Base-by-base conservation (phyloP, 192 early-diverging fungal genomes). In the Coemansia sp. region DNA sequence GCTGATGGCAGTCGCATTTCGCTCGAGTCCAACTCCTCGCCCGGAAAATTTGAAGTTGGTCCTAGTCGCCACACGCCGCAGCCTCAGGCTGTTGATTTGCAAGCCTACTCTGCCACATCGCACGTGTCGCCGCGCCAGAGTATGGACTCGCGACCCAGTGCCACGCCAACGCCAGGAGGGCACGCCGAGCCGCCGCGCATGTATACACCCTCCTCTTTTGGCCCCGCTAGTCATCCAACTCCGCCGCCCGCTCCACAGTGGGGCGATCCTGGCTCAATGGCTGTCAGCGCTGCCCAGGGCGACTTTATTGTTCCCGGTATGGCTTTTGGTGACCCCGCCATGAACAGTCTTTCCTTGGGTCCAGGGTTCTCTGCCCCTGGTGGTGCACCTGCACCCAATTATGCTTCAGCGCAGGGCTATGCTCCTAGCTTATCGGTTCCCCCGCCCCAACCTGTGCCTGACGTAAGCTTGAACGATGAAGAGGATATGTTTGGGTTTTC, bases 401-500 rank as follows among this genome's bases (percentile, higher is more conserved):
- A 43, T 43, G 47, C 47, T 49, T 43, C 41, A 11, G 11, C 14
- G 14, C 41, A 43, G 15, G 15, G 15, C 12, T 43, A 43, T 24
- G 51, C 51, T 11, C 51, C 51, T 23, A 52, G 51, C 51, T 5
- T 25, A 14, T 29, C 52, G 52, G 55, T 56, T 29, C 14, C 22
- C 0, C 11, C 14, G 21, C n/a, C 57, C 23, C 41, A 24, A 19
- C 49, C 60, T 35, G 25, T 52, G 49, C 45, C 49, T n/a, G 66
- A 53, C 27, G 55, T 58, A 15, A 58, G 60, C 25, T 60, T 64
- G 24, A 73, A 76, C 23, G 77, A 78, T 25, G 68, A 70, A 5
- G 76, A 72, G 70, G 82, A 84, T 59, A 80, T 79, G 66, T 76
- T 72, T 80, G 77, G 77, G 15, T 78, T 83, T 41, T 71, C 73